Conservation (phyloP, 2,329 filamentous ascomycete species). For the Plenodomus tracheiphilus region DNA sequence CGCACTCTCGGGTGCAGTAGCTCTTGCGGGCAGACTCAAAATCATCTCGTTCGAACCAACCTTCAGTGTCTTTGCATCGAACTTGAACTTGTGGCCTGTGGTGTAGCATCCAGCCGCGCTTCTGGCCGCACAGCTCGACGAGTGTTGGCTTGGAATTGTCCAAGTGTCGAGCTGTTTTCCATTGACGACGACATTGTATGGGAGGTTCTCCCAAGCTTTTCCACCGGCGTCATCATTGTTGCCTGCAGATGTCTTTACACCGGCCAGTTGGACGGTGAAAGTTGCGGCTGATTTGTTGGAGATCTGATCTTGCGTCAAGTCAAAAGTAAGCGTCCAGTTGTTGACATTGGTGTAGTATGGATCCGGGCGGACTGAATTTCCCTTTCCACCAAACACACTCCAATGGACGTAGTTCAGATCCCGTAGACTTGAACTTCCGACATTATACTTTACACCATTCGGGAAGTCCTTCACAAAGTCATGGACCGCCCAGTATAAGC, state of each 20-base stretch:
- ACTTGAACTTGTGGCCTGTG: conserved; percentile 62
- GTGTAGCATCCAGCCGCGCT: conserved; percentile 66
- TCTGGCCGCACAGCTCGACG: conserved; percentile 61
- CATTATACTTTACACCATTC: conserved; percentile 59
- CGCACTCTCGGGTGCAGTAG: conserved; percentile 48
- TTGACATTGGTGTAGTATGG: conserved; percentile 43
- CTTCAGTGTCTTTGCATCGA: conserved; percentile 54
- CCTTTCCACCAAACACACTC: conserved; percentile 64
- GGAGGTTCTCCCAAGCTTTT: conserved; percentile 59
- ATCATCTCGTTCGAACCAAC: conserved; percentile 61
- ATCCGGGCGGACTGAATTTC: conserved; percentile 51
- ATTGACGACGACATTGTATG: conserved; percentile 56
- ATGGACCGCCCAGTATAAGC: conserved; percentile 64
- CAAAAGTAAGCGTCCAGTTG: conserved; percentile 30
- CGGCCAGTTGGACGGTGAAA: conserved; percentile 65
- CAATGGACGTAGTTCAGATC: conserved; percentile 69
- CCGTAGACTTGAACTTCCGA: conserved; percentile 56
- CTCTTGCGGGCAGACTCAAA: conserved; percentile 62
- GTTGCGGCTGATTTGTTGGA: conserved; percentile 52
- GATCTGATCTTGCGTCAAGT: conserved; percentile 41
- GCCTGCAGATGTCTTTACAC: conserved; percentile 63
- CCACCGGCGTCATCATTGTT: conserved; percentile 63
- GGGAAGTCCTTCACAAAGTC: conserved; percentile 65
- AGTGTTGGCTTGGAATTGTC: conserved; percentile 62
- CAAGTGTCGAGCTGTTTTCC: conserved; percentile 54